Evolutionary conservation across 345 rosid genomes (phyloP).

Genomic region (Camelina hispida): DNA sequence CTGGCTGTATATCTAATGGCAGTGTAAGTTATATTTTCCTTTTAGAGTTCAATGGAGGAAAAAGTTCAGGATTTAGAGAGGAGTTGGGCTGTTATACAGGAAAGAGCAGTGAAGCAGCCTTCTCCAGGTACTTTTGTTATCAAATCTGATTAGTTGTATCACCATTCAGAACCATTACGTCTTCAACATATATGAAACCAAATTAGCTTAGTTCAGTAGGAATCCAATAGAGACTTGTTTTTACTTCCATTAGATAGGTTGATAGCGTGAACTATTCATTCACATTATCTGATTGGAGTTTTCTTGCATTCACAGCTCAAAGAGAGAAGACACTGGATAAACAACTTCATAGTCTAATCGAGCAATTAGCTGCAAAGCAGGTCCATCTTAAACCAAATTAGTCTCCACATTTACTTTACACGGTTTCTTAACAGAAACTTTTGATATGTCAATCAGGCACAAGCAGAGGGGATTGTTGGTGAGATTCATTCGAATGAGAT

Average conservation of each 20-base stretch:
- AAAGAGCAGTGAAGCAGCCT: constrained; percentile 72
- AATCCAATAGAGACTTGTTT: constrained; percentile 4
- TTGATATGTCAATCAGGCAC: constrained; percentile 54
- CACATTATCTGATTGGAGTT: constrained; percentile 10
- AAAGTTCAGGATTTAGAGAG: constrained; percentile 71
- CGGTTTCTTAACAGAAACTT: constrained; percentile 13
- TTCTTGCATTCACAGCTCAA: constrained; percentile 61
- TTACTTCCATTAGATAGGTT: constrained; percentile 6
- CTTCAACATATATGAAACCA: constrained; percentile 20
- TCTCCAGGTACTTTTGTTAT: constrained; percentile 66
- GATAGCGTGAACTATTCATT: constrained; percentile 14
- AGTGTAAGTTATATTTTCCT: constrained; percentile 10
- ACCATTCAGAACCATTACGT: constrained; percentile 6
- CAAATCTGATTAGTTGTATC: constrained; percentile 8
- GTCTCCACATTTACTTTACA: neutral
- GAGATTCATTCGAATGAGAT: constrained; percentile 75
- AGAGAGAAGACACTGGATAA: constrained; percentile 90
- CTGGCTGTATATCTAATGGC: constrained; percentile 21
- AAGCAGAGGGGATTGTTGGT: constrained; percentile 82
- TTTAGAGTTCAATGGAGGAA: constrained; percentile 72
- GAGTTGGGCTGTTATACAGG: constrained; percentile 74
- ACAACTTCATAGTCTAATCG: constrained; percentile 87
- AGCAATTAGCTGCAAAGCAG: constrained; percentile 92
- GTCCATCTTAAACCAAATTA: constrained; percentile 46
- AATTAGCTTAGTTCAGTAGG: constrained; percentile 17